Evolutionary conservation across 495 filamentous ascomycete species (phyloP), one percentile per base, ranked within the genome.

Genomic region (Trichoderma orchidacearum): DNA sequence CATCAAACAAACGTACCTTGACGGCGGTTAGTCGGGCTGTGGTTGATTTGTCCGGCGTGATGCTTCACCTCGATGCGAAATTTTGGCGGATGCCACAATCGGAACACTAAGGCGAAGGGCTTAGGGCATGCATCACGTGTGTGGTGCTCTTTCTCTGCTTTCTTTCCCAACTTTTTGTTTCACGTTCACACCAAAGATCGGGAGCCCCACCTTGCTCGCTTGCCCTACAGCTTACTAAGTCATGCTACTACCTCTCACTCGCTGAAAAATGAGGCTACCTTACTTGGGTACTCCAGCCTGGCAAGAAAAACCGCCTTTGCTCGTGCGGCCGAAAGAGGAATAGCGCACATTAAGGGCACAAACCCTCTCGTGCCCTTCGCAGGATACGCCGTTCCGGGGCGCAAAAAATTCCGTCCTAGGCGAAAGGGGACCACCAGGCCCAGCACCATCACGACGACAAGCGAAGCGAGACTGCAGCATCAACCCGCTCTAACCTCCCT

Each of bases 281-380:
- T n/a, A n/a, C n/a, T n/a, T n/a, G n/a, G n/a, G n/a, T n/a, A n/a
- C n/a, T n/a, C n/a, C n/a, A n/a, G n/a, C n/a, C n/a, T n/a, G n/a
- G n/a, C n/a, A n/a, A n/a, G n/a, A 48, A 45, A 48, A 48, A 25
- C 34, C 12, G 21, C 2, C 41, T 13, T 35, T 30, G 52, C 56
- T 59, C 64, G 60, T 52, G 48, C 45, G 23, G 28, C 35, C 55
- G 48, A 55, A 59, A 59, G 21, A 25, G 35, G 50, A 2, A 51
- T 64, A 64, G 62, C 60, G 62, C 30, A 62, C 60, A 60, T 62
- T 52, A 31, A 64, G 62, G 62, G 62, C 62, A 64, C 62, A 64
- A 64, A 62, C 62, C 62, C 62, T 64, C 62, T 62, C 62, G 55
- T 56, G 28, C 32, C 35, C 30, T 41, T 62, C 61, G 58, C 62